A percentile compares a stretch with the other conserved stretches of the same genome.
These are phyloP conservation scores for Colletotrichum sp. DNA, from an alignment of 2,329 filamentous ascomycete species.

Conservation along the genomic window DNA sequence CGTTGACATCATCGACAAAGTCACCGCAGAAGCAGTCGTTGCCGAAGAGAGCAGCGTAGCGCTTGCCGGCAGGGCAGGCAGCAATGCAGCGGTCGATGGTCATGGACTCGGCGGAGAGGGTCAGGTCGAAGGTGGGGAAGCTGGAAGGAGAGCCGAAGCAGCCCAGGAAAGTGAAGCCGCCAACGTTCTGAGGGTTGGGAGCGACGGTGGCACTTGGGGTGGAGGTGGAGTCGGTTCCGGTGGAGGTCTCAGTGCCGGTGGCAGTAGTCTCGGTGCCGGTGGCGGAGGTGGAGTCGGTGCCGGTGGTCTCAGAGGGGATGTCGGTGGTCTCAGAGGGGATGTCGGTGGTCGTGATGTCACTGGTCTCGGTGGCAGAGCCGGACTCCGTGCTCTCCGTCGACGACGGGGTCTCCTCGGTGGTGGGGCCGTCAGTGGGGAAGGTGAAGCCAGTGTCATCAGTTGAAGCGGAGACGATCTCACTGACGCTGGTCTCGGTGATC, in stretches of 20 bases:
- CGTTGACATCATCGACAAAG: conserved; percentile 13
- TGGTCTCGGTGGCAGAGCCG: background rate
- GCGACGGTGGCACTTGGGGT: background rate
- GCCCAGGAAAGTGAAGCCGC: conserved; percentile 28
- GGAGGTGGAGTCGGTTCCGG: background rate
- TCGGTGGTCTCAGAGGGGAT: background rate
- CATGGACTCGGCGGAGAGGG: conserved; percentile 21
- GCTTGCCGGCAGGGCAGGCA: conserved; percentile 23
- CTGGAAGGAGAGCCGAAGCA: conserved; percentile 30
- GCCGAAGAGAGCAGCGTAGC: conserved; percentile 6
- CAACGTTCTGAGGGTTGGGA: conserved; percentile 14
- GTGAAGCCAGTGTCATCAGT: background rate
- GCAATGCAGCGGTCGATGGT: conserved; percentile 27
- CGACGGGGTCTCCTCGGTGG: too few species aligned
- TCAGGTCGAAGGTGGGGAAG: conserved; percentile 29
- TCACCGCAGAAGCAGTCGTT: conserved; percentile 28
- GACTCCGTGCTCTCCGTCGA: background rate
- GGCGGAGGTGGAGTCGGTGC: background rate
- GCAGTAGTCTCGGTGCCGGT: background rate
- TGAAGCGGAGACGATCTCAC: background rate
- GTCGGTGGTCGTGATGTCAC: background rate
- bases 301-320: background rate
- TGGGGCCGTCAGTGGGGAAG: background rate
- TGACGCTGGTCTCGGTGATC: background rate
- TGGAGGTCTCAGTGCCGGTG: background rate